phyloP scores from a whole-genome alignment of 164 flowering plant genomes.

The Umbellularia californica region DNA sequence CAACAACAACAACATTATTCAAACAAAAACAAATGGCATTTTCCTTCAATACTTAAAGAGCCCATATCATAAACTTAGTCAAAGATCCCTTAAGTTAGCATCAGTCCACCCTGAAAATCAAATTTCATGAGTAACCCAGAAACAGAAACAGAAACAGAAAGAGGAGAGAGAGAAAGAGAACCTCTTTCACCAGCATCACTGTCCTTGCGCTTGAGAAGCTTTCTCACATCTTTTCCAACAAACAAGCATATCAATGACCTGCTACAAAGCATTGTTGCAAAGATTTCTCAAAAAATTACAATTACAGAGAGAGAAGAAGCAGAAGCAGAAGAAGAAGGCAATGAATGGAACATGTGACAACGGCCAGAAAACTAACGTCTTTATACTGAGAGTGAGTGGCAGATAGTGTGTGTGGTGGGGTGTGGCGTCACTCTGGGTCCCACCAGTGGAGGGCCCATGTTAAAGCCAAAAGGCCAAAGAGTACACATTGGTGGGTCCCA shows the following conservation, averaged over 20 bases:
- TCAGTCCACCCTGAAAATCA: background rate
- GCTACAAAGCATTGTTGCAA: constrained; percentile 25
- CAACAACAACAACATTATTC: background rate
- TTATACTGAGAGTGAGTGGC: too few relatives aligned
- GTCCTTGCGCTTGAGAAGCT: constrained; percentile 85
- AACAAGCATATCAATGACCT: constrained; percentile 51
- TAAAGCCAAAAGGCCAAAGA: too few relatives aligned
- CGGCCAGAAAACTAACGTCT: too few relatives aligned
- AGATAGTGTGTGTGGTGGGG: too few relatives aligned
- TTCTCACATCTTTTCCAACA: constrained; percentile 60
- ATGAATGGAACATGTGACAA: too few relatives aligned
- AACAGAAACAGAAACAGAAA: background rate
- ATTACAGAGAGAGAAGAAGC: background rate
- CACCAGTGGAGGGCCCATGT: too few relatives aligned
- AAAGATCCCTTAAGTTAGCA: background rate
- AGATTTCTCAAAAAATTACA: background rate
- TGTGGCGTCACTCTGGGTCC: too few relatives aligned
- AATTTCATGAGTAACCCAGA: background rate
- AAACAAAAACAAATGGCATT: background rate
- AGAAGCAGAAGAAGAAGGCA: background rate
- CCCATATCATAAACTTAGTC: background rate
- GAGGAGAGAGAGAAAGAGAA: constrained; percentile 6
- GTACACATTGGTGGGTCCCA: too few relatives aligned
- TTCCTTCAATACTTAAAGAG: background rate
- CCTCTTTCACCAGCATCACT: constrained; percentile 95